A percentile compares a stretch with the other conserved stretches of the same genome.
Conservation (phyloP, 1,284 basidiomycete genomes). For the Takashimella tepidaria region DNA sequence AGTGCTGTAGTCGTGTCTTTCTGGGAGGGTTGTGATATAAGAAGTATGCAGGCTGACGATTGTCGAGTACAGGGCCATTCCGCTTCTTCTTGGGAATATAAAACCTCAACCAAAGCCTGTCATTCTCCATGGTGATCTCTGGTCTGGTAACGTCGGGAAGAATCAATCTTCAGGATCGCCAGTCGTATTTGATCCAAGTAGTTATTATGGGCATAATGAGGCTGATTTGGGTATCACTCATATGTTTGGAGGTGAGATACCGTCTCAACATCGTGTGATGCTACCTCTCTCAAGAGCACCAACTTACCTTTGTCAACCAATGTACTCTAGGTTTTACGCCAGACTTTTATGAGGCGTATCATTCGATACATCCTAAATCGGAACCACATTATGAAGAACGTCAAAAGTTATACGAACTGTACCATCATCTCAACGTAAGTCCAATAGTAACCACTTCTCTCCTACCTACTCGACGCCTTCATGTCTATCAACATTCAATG, state of each 20-base stretch:
- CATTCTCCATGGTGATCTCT: slow-evolving; percentile 78
- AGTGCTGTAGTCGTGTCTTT: slow-evolving; percentile 32
- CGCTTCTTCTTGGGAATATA: slow-evolving; percentile 59
- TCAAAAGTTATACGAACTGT: slow-evolving; percentile 71
- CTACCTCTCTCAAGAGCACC: no score
- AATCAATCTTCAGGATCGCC: slow-evolving; percentile 57
- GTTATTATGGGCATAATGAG: slow-evolving; percentile 80
- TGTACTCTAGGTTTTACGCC: slow-evolving; percentile 56
- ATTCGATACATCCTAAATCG: slow-evolving; percentile 61
- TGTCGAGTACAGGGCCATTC: slow-evolving; percentile 76
- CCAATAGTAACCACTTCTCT: background rate
- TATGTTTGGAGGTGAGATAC: slow-evolving; percentile 70
- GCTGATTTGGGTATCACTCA: slow-evolving; percentile 76
- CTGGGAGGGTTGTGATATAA: no score
- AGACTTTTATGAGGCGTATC: slow-evolving; percentile 69
- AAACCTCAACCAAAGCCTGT: slow-evolving; percentile 61
- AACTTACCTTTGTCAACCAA: no score
- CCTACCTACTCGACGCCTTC: background rate
- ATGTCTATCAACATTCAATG: no score
- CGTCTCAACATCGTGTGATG: no score
- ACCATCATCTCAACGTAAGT: slow-evolving; percentile 70
- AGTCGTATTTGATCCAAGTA: slow-evolving; percentile 75
- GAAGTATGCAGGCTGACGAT: no score
- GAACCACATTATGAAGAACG: slow-evolving; percentile 70
- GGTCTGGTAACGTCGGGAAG: slow-evolving; percentile 56